phyloP scores from a whole-genome alignment of 208 protist genomes.

The Leishmania tarentolae region DNA sequence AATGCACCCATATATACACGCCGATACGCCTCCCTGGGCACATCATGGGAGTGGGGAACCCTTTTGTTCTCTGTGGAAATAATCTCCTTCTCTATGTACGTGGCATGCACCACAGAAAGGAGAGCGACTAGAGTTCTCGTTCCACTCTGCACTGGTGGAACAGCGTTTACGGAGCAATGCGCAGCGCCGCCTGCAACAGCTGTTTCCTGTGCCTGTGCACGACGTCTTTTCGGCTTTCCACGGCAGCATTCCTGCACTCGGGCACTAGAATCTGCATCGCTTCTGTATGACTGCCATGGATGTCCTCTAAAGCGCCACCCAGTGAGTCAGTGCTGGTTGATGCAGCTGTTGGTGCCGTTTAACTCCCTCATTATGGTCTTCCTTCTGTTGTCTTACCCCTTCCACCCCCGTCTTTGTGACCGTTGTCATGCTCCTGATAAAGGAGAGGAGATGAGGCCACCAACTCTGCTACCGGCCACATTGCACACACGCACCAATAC shows the following conservation, averaged over 20 bases:
- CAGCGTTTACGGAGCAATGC: neutral
- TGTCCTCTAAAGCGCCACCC: neutral
- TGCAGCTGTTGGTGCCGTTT: neutral
- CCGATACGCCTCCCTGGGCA: neutral
- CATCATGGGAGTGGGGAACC: neutral
- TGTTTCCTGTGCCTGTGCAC: neutral
- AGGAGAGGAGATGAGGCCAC: neutral
- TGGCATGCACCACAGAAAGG: neutral
- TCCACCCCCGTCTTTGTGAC: neutral
- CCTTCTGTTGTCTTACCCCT: neutral
- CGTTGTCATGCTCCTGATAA: neutral
- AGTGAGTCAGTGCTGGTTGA: too few species aligned
- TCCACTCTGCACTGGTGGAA: neutral
- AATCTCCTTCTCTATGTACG: neutral
- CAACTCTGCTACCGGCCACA: neutral
- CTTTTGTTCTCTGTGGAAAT: neutral
- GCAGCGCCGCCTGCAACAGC: neutral
- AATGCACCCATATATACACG: neutral
- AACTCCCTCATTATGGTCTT: neutral
- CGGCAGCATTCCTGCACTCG: too few species aligned
- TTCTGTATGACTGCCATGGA: neutral
- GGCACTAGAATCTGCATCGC: neutral
- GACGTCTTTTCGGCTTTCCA: neutral
- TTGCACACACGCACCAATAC: neutral
- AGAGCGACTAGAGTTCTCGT: neutral